phyloP scores from a whole-genome alignment of 2,329 filamentous ascomycete species.

The Cladosporium phlei region DNA sequence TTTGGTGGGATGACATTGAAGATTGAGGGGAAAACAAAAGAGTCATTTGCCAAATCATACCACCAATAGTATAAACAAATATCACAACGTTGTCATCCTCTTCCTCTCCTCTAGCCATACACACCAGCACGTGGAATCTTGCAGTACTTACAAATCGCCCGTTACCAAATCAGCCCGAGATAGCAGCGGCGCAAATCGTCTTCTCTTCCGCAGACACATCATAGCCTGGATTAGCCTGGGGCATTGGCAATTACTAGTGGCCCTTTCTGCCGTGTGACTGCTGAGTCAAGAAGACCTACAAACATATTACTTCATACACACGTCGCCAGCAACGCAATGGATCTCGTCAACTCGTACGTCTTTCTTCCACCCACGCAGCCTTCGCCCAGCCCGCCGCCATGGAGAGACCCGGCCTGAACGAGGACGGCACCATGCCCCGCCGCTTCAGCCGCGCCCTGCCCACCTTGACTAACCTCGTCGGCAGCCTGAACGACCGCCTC shows the following conservation, averaged over 20 bases:
- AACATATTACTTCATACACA: background rate
- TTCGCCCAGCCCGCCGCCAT: slow-evolving; percentile 4
- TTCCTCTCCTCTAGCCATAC: background rate
- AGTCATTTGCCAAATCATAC: too few relatives aligned
- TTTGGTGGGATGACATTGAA: too few relatives aligned
- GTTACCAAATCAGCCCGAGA: slow-evolving; percentile 6
- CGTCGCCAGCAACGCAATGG: too few relatives aligned
- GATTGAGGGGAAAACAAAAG: too few relatives aligned
- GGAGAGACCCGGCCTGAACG: slow-evolving; percentile 10
- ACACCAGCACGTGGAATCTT: slow-evolving; percentile 3
- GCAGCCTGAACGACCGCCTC: slow-evolving; percentile 82
- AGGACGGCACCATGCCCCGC: slow-evolving; percentile 14
- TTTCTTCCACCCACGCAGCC: background rate
- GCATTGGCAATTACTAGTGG: slow-evolving; percentile 12
- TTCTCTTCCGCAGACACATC: slow-evolving; percentile 7
- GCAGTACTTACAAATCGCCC: background rate
- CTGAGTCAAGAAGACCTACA: slow-evolving; percentile 4
- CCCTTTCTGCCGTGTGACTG: slow-evolving; percentile 3
- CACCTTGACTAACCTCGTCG: slow-evolving; percentile 35
- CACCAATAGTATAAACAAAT: background rate
- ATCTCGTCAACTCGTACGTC: slow-evolving; percentile 33
- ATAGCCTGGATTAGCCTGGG: background rate
- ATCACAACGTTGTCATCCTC: slow-evolving; percentile 1
- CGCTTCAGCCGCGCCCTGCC: slow-evolving; percentile 28
- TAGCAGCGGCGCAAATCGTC: slow-evolving; percentile 8